Evolutionary conservation across 306 rosid species (phyloP).

Genomic region (Glycine soja): DNA sequence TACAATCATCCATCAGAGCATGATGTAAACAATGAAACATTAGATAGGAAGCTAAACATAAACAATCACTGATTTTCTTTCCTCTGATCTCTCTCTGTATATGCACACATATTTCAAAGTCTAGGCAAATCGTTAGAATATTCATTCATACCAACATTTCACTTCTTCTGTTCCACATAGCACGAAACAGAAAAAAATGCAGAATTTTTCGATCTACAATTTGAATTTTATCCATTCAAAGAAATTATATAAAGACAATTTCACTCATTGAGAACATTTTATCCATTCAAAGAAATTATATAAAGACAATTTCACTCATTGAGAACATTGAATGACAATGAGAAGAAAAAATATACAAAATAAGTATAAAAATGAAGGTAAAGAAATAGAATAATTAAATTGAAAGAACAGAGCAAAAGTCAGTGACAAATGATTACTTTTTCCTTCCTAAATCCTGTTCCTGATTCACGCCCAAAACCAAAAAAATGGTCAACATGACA

Average conservation of each 20-base stretch:
- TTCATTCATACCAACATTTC: not conserved
- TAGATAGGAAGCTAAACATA: no score
- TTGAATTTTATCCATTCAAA: not conserved
- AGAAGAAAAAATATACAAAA: not conserved
- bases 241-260: not conserved
- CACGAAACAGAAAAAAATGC: not conserved
- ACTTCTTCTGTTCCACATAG: not conserved
- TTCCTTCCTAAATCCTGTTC: not conserved
- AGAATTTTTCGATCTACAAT: not conserved
- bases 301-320: not conserved
- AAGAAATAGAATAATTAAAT: not conserved
- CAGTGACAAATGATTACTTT: not conserved
- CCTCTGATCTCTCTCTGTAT: no score
- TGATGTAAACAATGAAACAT: no score
- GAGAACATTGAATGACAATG: no score
- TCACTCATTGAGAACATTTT: no score
- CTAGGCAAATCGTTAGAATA: no score
- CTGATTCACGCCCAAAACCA: not conserved
- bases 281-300: not conserved
- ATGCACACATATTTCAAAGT: no score
- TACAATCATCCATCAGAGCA: no score
- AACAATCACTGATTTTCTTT: no score
- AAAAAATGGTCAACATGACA: constrained; percentile 17
- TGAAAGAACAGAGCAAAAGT: not conserved
- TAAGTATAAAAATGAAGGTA: not conserved